A percentile compares a stretch with the other conserved stretches of the same genome.
phyloP scores from a whole-genome alignment of 2,329 filamentous ascomycete genomes.

The Mollisiaceae sp. region DNA sequence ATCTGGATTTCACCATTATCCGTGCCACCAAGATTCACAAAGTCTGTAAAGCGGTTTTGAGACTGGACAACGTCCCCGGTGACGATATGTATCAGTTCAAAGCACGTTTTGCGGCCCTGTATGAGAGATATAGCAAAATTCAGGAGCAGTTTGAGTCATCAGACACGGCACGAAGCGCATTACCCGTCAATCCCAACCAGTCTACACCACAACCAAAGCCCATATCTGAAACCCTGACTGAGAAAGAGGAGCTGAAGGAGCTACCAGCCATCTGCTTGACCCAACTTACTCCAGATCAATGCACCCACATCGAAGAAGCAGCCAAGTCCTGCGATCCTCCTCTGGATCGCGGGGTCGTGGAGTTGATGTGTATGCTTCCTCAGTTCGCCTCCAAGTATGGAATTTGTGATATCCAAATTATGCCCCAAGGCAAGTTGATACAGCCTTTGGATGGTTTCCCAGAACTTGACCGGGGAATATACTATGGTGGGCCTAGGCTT shows the following conservation, averaged over 20 bases:
- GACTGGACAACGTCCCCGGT: slow-evolving; percentile 5
- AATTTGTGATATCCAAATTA: not conserved
- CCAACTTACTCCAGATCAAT: slow-evolving; percentile 21
- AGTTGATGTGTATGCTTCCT: slow-evolving; percentile 27
- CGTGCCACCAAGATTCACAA: slow-evolving; percentile 13
- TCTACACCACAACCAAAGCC: not conserved
- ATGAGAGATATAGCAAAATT: slow-evolving; percentile 10
- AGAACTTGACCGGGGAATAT: slow-evolving; percentile 11
- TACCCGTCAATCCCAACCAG: not conserved
- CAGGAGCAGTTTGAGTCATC: not conserved
- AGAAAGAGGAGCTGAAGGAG: not conserved
- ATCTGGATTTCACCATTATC: slow-evolving; percentile 9
- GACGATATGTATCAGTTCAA: slow-evolving; percentile 11
- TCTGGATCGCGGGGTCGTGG: slow-evolving; percentile 21
- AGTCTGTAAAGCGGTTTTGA: slow-evolving; percentile 14
- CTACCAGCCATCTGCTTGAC: slow-evolving; percentile 20
- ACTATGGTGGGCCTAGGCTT: slow-evolving; percentile 15
- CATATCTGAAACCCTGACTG: not conserved
- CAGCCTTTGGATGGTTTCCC: not conserved
- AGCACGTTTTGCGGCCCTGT: slow-evolving; percentile 1
- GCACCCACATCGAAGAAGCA: slow-evolving; percentile 18
- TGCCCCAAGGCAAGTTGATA: not conserved
- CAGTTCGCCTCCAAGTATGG: slow-evolving; percentile 10
- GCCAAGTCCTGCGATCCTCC: slow-evolving; percentile 21
- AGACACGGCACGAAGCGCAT: not conserved